Conservation (phyloP, 345 rosid genomes). For the Cardamine occulta region DNA sequence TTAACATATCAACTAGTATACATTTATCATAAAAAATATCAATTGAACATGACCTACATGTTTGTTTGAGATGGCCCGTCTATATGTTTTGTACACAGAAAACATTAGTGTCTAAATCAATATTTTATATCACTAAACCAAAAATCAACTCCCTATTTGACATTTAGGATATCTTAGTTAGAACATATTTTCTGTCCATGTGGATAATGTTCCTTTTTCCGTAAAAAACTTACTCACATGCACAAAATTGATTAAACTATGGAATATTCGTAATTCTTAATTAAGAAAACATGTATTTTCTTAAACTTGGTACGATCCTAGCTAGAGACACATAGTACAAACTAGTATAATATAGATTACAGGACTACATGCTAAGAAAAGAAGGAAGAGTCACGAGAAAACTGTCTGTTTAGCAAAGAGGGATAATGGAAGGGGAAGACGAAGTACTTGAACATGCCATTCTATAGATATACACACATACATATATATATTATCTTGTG, state of each 20-base stretch:
- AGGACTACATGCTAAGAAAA: constrained; percentile 27
- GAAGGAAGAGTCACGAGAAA: constrained; percentile 41
- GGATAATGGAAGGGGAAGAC: constrained; percentile 24
- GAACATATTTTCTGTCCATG: not conserved
- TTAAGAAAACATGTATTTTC: not conserved
- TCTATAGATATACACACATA: not conserved
- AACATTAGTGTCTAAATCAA: not conserved
- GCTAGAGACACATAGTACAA: constrained; percentile 27
- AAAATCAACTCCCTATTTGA: not conserved
- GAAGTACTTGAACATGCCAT: constrained; percentile 23
- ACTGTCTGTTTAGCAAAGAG: constrained; percentile 13
- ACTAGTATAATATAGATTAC: not conserved
- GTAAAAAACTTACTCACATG: not conserved
- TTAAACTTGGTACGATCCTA: constrained; percentile 9
- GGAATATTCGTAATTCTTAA: not conserved
- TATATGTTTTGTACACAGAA: not conserved
- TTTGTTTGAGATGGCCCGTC: not conserved
- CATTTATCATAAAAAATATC: no score
- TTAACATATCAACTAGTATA: not conserved
- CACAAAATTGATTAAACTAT: not conserved
- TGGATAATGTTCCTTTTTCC: not conserved
- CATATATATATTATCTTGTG: constrained; percentile 19
- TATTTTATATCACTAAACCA: not conserved
- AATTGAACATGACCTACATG: not conserved
- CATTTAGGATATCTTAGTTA: not conserved